These are phyloP conservation scores for Cladosporium halotolerans DNA, from an alignment of 2,329 filamentous ascomycete species.

Conservation along the genomic window DNA sequence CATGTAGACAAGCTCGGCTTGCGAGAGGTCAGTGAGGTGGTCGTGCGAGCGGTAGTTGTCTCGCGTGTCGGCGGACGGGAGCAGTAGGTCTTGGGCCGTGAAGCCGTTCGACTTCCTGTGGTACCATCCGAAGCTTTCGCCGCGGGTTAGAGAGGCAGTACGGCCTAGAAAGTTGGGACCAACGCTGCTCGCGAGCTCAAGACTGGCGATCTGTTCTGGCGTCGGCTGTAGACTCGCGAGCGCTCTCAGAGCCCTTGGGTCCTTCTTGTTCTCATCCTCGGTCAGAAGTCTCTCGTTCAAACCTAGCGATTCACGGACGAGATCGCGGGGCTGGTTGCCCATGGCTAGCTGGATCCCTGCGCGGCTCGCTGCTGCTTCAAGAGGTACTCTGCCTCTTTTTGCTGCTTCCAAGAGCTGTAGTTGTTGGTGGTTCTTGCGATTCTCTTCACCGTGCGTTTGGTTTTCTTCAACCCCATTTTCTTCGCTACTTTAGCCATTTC, in stretches of 20 bases:
- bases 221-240: background rate
- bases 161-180: slow-evolving; percentile 5
- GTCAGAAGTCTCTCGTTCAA: no score
- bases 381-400: background rate
- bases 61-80: slow-evolving; percentile 8
- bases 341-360: background rate
- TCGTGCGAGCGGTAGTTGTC: background rate
- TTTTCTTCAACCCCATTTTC: no score
- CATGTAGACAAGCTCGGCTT: slow-evolving; percentile 10
- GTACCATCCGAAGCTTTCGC: background rate
- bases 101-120: slow-evolving; percentile 4
- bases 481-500: no score
- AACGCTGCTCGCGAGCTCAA: background rate
- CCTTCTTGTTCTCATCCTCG: no score
- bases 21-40: background rate
- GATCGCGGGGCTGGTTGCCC: background rate
- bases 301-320: background rate
- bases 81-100: background rate
- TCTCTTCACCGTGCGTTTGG: no score
- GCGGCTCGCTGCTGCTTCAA: background rate
- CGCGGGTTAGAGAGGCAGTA: background rate
- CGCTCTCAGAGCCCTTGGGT: background rate
- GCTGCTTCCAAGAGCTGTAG: background rate
- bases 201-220: background rate
- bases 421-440: background rate